Evolutionary conservation across 176 grass and related monocot genomes (phyloP), one percentile per base, ranked within the genome.

Genomic region (Tillandsia fasciculata): DNA sequence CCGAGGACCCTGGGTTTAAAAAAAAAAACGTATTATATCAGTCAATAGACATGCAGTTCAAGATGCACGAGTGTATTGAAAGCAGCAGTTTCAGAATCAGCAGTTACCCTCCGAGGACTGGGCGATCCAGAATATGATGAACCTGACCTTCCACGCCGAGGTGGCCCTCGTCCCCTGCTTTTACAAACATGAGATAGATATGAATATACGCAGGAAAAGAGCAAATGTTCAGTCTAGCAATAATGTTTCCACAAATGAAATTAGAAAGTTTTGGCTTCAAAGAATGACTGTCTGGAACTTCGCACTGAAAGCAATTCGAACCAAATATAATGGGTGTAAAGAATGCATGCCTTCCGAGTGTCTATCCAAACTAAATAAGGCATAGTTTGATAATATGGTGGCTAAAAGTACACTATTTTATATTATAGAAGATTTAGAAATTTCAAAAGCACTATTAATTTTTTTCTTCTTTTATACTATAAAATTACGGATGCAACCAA

Each of bases 61-160:
- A 9, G 17, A 61, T 14, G 56, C 7, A 2, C 8, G 56, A 61
- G 56, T 42, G 56, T 42, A 24, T 6, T 8, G 33, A 7, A 61
- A 22, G 22, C 56, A 18, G 64, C 9, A 42, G 64, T 10, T 2
- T 29, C 15, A 13, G 6, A 29, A 50, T 10, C 17, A 9, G 10
- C 14, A 68, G 26, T 29, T 28, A 85, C 83, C 83, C 76, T 85
- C 18, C 83, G 94, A 76, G 94, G 94, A 74, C 84, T 90, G 47
- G 89, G 94, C 61, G 94, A 93, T 67, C 51, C 77, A 80, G 94
- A 99, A 80, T 80, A 99, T 11, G 94, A 96, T 8, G 91, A 93
- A 68, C 81, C 82, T 50, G 94, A 99, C 58, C 84, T 92, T 78
- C 94, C 87, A 81, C 94, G 94, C 70, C 94, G 81, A 33, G 85